Conservation (phyloP, 1,139 yeast genomes). For the Sugiyamaella neomexicana region DNA sequence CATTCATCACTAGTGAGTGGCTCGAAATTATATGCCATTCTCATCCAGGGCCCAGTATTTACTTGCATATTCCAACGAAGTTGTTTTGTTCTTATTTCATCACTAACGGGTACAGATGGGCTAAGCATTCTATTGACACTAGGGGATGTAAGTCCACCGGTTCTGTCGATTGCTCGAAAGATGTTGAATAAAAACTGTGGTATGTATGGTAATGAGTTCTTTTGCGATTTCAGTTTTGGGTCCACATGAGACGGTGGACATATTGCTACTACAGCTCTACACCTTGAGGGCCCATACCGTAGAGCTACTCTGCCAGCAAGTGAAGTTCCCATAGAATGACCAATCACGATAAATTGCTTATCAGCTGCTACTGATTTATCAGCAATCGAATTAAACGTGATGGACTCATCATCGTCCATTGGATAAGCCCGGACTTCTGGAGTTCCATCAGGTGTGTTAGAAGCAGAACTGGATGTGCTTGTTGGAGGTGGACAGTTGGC, state of each 20-base stretch:
- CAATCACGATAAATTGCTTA: conserved; percentile 53
- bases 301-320: conserved; percentile 52
- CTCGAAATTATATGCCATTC: conserved; percentile 52
- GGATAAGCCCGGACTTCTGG: conserved; percentile 7
- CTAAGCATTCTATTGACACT: conserved; percentile 59
- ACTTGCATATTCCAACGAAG: conserved; percentile 73
- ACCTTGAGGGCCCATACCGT: conserved; percentile 41
- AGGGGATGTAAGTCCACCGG: conserved; percentile 59
- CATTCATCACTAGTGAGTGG: conserved; percentile 50
- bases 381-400: conserved; percentile 2
- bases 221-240: conserved; percentile 32
- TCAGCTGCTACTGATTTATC: conserved; percentile 3
- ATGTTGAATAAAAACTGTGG: conserved; percentile 54
- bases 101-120: conserved; percentile 32
- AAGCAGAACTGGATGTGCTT: conserved; percentile 2
- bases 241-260: conserved; percentile 56
- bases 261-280: conserved; percentile 43
- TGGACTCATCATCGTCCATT: conserved; percentile 3
- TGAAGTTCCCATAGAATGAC: conserved; percentile 77
- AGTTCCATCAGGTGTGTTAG: conserved; percentile 4
- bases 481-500: neutral
- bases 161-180: conserved; percentile 60
- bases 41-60: conserved; percentile 54
- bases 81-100: conserved; percentile 55
- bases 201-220: conserved; percentile 38